Evolutionary conservation across 2,329 filamentous ascomycete species (phyloP).

Genomic region (Chaetothyriales sp.): DNA sequence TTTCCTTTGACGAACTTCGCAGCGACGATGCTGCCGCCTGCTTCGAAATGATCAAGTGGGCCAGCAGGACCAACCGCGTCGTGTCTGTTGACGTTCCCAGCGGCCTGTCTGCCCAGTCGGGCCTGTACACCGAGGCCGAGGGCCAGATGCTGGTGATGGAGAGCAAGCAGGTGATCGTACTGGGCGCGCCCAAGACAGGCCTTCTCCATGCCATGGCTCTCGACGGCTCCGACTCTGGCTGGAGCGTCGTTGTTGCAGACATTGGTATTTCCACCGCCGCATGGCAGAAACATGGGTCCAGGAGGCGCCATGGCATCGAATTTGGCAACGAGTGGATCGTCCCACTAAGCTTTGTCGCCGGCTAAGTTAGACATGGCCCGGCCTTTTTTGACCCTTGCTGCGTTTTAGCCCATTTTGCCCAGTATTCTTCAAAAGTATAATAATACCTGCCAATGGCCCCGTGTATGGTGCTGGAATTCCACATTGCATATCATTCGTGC

Average conservation of each 20-base stretch:
- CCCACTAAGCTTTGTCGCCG: constrained; percentile 13
- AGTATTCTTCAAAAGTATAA: neutral
- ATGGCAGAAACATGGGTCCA: constrained; percentile 19
- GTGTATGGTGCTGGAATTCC: too few species aligned
- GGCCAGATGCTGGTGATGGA: constrained; percentile 67
- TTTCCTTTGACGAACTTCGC: constrained; percentile 76
- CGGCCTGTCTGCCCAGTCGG: constrained; percentile 38
- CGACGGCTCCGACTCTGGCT: constrained; percentile 36
- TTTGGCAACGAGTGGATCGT: constrained; percentile 82
- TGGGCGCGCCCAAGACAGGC: constrained; percentile 77
- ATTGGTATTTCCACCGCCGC: constrained; percentile 45
- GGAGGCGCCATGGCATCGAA: constrained; percentile 65
- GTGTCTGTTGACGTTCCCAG: constrained; percentile 85
- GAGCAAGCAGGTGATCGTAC: constrained; percentile 67
- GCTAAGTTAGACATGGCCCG: neutral
- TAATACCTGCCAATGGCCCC: too few species aligned
- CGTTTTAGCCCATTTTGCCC: constrained; percentile 7
- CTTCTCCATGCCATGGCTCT: constrained; percentile 62
- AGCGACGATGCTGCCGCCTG: constrained; percentile 70
- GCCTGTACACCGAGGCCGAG: constrained; percentile 48
- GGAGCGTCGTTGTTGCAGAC: constrained; percentile 75
- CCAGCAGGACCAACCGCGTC: constrained; percentile 57
- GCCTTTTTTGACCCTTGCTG: constrained; percentile 3
- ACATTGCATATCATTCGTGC: too few species aligned
- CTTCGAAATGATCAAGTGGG: constrained; percentile 85